Evolutionary conservation across 1,284 basidiomycete species (phyloP).

Genomic region (Gymnopus androsaceus): DNA sequence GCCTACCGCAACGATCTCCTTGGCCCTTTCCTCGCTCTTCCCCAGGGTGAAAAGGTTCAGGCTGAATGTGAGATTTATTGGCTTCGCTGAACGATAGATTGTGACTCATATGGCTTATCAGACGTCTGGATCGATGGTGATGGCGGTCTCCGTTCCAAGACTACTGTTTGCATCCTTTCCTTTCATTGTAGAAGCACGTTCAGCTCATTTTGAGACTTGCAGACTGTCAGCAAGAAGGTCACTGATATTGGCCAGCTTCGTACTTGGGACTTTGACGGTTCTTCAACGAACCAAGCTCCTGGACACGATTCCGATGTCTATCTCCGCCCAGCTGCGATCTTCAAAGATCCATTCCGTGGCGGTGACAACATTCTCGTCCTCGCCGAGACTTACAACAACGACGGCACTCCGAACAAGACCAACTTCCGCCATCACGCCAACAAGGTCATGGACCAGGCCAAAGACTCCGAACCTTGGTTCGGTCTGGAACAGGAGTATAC

Average conservation of each 20-base stretch:
- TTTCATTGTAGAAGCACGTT: slow-evolving; percentile 1
- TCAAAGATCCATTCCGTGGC: slow-evolving; percentile 99
- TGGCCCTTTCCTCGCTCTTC: slow-evolving; percentile 81
- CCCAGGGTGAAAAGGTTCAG: slow-evolving; percentile 87
- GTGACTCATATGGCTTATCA: slow-evolving; percentile 37
- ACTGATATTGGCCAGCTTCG: slow-evolving; percentile 87
- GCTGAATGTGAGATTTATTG: slow-evolving; percentile 77
- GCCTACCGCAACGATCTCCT: slow-evolving; percentile 50
- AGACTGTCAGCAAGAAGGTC: slow-evolving; percentile 84
- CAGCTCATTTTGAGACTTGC: slow-evolving; percentile 18
- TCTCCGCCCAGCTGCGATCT: slow-evolving; percentile 95
- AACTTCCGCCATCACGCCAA: slow-evolving; percentile 92
- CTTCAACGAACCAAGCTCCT: slow-evolving; percentile 95
- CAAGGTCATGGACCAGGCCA: slow-evolving; percentile 92
- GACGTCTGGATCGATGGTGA: slow-evolving; percentile 97
- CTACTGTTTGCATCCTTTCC: slow-evolving; percentile 58
- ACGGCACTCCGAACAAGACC: slow-evolving; percentile 96
- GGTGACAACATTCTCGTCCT: slow-evolving; percentile 98
- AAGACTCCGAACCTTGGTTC: slow-evolving; percentile 90
- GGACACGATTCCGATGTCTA: slow-evolving; percentile 96
- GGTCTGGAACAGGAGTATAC: slow-evolving; percentile 99
- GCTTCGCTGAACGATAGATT: slow-evolving; percentile 3
- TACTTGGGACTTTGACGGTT: slow-evolving; percentile 99
- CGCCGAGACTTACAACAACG: slow-evolving; percentile 98
- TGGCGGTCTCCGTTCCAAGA: slow-evolving; percentile 91